A percentile compares a stretch with the other conserved stretches of the same genome.
Evolutionary conservation across 495 filamentous ascomycete genomes (phyloP).

Genomic region (Parathielavia appendiculata): DNA sequence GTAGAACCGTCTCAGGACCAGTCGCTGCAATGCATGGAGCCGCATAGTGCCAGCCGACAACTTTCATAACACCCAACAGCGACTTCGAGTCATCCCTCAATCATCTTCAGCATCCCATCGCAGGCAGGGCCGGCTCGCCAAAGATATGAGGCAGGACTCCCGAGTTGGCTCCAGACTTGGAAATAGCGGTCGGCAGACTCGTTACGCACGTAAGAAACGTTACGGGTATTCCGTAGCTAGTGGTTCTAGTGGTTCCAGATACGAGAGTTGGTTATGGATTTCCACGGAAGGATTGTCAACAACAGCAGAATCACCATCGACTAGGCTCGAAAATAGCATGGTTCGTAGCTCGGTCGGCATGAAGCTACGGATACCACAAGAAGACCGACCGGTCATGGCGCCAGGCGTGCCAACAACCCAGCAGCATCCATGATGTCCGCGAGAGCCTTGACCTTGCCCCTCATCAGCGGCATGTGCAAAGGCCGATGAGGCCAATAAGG

Average conservation of each 20-base stretch:
- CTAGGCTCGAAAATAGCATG: constrained; percentile 4
- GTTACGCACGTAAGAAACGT: too few relatives aligned
- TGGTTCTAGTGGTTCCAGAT: too few relatives aligned
- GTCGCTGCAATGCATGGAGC: constrained; percentile 16
- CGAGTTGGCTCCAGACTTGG: constrained; percentile 6
- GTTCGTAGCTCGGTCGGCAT: neutral
- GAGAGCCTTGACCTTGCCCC: constrained; percentile 13
- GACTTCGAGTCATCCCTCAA: constrained; percentile 13
- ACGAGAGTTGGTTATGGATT: neutral
- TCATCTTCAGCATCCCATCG: neutral
- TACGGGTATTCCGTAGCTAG: too few relatives aligned
- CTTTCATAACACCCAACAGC: constrained; percentile 8
- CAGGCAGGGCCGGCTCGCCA: neutral
- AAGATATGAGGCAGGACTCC: neutral
- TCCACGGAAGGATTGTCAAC: neutral
- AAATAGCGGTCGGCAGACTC: constrained; percentile 10
- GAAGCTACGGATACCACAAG: neutral
- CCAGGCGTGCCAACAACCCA: neutral
- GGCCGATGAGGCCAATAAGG: constrained; percentile 18
- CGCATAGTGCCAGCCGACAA: constrained; percentile 12
- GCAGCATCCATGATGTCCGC: constrained; percentile 1
- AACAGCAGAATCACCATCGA: constrained; percentile 1
- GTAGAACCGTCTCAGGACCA: neutral
- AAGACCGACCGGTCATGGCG: constrained; percentile 4
- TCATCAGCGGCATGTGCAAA: constrained; percentile 9